Evolutionary conservation across 306 rosid species (phyloP).

Genomic region (Cicer bijugum): DNA sequence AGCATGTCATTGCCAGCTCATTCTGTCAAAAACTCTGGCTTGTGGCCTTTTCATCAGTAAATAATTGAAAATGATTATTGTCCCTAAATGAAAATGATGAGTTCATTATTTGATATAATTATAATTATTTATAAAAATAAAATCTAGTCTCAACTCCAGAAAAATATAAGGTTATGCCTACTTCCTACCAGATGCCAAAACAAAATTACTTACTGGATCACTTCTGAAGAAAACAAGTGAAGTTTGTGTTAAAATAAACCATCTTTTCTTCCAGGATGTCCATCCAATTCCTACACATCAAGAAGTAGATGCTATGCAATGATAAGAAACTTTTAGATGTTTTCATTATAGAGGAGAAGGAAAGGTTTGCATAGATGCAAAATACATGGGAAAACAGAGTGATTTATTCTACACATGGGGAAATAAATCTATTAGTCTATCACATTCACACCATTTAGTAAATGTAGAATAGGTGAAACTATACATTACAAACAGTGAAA

Average conservation of each 20-base stretch:
- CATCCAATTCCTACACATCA: conserved; percentile 82
- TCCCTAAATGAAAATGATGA: neutral
- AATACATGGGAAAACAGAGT: too few species aligned
- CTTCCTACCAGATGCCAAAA: neutral
- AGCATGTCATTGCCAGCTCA: neutral
- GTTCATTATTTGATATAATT: neutral
- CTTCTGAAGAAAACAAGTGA: conserved; percentile 97
- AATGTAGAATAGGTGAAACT: too few species aligned
- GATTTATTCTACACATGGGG: too few species aligned
- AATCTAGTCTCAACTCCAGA: neutral
- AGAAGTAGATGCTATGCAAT: conserved; percentile 26
- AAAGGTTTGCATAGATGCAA: too few species aligned
- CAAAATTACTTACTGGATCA: conserved; percentile 83
- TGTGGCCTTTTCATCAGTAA: neutral
- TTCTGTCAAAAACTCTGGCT: neutral
- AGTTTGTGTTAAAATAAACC: conserved; percentile 92
- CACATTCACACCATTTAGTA: too few species aligned
- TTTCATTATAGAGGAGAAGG: too few species aligned
- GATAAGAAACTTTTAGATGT: too few species aligned
- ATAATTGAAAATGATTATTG: conserved; percentile 27
- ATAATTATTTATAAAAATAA: neutral
- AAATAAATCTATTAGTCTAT: too few species aligned
- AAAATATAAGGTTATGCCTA: neutral
- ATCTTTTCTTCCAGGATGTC: conserved; percentile 99
- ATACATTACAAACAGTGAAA: too few species aligned